Evolutionary conservation across 2,329 filamentous ascomycete genomes (phyloP).

Genomic region (Macrophomina phaseolina): DNA sequence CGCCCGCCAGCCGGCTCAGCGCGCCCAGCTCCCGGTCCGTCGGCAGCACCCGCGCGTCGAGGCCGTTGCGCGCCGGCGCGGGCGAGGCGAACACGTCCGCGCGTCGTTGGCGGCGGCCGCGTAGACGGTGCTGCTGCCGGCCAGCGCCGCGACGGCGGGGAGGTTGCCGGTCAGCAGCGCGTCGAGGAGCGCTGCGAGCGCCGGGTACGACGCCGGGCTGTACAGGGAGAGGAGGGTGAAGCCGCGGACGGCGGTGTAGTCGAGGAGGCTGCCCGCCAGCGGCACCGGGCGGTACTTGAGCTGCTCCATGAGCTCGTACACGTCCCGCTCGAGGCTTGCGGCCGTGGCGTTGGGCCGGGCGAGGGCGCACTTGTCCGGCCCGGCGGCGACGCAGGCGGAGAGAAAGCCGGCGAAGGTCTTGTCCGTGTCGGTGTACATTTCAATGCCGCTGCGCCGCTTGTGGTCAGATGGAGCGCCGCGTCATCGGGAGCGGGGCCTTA

Average conservation of each 20-base stretch:
- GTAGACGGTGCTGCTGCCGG: too few relatives aligned
- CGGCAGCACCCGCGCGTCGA: background rate
- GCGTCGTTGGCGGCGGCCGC: background rate
- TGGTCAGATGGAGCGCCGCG: background rate
- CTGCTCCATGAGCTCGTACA: constrained; percentile 40
- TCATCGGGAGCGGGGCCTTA: background rate
- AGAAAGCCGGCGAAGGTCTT: constrained; percentile 51
- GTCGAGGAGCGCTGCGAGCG: background rate
- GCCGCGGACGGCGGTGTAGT: constrained; percentile 36
- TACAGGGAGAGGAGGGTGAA: background rate
- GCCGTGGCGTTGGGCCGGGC: constrained; percentile 39
- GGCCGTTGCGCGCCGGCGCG: background rate
- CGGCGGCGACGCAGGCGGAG: constrained; percentile 50
- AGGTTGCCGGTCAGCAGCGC: background rate
- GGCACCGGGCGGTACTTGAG: constrained; percentile 49
- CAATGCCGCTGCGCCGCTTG: constrained; percentile 7
- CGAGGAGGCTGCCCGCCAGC: constrained; percentile 46
- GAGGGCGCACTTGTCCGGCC: constrained; percentile 48
- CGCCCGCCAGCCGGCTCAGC: background rate
- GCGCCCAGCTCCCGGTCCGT: background rate
- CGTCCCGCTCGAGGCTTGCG: constrained; percentile 40
- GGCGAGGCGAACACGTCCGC: background rate
- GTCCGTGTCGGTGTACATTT: constrained; percentile 46
- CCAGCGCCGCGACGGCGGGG: background rate
- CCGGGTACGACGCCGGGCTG: background rate